A percentile compares a stretch with the other conserved stretches of the same genome.
phyloP scores from a whole-genome alignment of 768 basidiomycete genomes.

The Porphyrellus cyaneotinctus region DNA sequence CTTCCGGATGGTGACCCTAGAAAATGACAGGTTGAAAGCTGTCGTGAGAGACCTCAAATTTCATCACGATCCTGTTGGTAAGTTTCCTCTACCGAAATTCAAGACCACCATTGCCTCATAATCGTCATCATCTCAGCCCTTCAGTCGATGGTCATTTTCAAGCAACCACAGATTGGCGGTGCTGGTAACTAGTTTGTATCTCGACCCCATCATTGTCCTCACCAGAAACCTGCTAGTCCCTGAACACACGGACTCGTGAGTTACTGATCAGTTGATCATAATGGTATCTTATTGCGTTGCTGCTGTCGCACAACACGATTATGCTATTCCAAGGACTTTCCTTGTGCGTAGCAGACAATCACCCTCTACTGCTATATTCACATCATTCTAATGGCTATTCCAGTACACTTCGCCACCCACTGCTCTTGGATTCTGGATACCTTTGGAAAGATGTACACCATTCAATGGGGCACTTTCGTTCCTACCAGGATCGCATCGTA shows the following conservation, averaged over 20 bases:
- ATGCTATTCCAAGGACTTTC: slow-evolving; percentile 51
- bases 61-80: slow-evolving; percentile 82
- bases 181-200: slow-evolving; percentile 53
- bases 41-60: slow-evolving; percentile 77
- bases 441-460: slow-evolving; percentile 82
- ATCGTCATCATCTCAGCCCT: slow-evolving; percentile 46
- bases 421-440: slow-evolving; percentile 96
- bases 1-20: slow-evolving; percentile 75
- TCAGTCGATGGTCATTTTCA: slow-evolving; percentile 95
- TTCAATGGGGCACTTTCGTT: slow-evolving; percentile 85
- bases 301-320: not conserved
- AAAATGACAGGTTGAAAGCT: slow-evolving; percentile 65
- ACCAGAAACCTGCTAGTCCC: slow-evolving; percentile 49
- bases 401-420: slow-evolving; percentile 90
- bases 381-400: slow-evolving; percentile 10
- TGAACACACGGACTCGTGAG: slow-evolving; percentile 92
- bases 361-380: not conserved
- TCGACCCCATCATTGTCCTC: not conserved
- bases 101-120: not conserved
- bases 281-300: not conserved
- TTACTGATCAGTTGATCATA: slow-evolving; percentile 5
- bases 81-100: slow-evolving; percentile 16
- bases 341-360: slow-evolving; percentile 43
- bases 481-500: slow-evolving; percentile 85
- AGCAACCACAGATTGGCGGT: slow-evolving; percentile 90